Evolutionary conservation across 495 filamentous ascomycete species (phyloP).

Genomic region (Rostrohypoxylon terebratum): DNA sequence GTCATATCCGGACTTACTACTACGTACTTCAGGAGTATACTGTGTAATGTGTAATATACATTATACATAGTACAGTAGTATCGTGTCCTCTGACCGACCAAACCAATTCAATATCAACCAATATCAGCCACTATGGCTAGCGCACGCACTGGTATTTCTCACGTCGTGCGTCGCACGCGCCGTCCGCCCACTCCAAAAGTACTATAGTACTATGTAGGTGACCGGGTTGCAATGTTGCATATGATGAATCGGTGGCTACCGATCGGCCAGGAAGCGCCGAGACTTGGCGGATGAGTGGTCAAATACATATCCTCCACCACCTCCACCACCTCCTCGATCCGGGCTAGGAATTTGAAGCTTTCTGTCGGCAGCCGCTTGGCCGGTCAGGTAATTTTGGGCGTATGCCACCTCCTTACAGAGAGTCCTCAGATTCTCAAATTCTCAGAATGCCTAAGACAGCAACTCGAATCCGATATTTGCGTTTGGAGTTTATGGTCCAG

Average conservation of each 20-base stretch:
- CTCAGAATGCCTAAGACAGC: not conserved
- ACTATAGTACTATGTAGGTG: too few relatives aligned
- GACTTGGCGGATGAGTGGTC: conserved; percentile 7
- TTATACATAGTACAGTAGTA: not conserved
- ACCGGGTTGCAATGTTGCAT: conserved; percentile 1
- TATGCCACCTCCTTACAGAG: conserved; percentile 4
- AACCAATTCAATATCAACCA: conserved; percentile 16
- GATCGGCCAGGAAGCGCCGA: conserved; percentile 5
- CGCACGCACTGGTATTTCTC: not conserved
- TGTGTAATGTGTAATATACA: too few relatives aligned
- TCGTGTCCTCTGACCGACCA: not conserved
- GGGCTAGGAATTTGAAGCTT: not conserved
- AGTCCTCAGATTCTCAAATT: too few relatives aligned
- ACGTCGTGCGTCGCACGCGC: conserved; percentile 7
- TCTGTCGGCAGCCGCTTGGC: not conserved
- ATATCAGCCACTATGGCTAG: conserved; percentile 22
- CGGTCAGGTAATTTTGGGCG: not conserved
- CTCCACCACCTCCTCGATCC: conserved; percentile 10
- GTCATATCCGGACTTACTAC: not conserved
- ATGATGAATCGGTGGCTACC: not conserved
- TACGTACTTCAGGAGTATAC: not conserved
- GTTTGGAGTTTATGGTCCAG: not conserved
- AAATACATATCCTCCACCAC: conserved; percentile 5
- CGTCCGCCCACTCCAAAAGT: conserved; percentile 16
- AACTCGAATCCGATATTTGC: not conserved